Percentiles rank a stretch among this genome's conserved stretches.
Conservation (phyloP, 495 filamentous ascomycete genomes). For the Aspergillus kassunensis region DNA sequence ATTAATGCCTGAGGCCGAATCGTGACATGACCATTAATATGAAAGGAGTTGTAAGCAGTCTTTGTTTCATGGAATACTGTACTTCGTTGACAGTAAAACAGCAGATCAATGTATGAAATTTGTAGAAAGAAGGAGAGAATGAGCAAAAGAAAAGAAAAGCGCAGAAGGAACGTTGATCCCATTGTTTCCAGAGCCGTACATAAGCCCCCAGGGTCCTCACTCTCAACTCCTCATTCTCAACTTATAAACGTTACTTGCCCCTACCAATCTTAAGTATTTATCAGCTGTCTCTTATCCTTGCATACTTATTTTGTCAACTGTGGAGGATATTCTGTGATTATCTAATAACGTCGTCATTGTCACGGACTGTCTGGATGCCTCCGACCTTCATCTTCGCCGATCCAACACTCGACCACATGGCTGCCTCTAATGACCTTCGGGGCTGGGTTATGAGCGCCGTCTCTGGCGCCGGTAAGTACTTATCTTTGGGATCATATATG, state of each 20-base stretch:
- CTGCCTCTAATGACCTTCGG: slow-evolving; percentile 72
- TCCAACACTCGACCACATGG: slow-evolving; percentile 26
- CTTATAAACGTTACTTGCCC: background rate
- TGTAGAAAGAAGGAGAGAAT: too few species aligned
- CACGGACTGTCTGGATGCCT: background rate
- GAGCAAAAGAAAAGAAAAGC: background rate
- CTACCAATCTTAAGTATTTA: background rate
- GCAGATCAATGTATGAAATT: too few species aligned
- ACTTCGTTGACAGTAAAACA: too few species aligned
- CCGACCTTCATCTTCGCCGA: slow-evolving; percentile 2
- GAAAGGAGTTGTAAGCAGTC: too few species aligned
- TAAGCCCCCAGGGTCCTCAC: background rate
- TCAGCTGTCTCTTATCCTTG: background rate
- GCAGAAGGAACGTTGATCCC: too few species aligned
- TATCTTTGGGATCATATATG: too few species aligned
- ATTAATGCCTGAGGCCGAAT: too few species aligned
- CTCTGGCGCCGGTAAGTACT: slow-evolving; percentile 68
- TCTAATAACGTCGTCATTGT: slow-evolving; percentile 15
- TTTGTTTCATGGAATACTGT: too few species aligned
- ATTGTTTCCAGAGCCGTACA: too few species aligned
- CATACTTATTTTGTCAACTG: too few species aligned
- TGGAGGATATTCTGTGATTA: background rate
- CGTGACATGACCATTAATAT: too few species aligned
- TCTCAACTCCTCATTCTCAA: background rate
- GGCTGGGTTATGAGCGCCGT: slow-evolving; percentile 90